These are phyloP conservation scores for Pisolithus microcarpus DNA, from an alignment of 768 basidiomycete genomes.

Conservation along the genomic window DNA sequence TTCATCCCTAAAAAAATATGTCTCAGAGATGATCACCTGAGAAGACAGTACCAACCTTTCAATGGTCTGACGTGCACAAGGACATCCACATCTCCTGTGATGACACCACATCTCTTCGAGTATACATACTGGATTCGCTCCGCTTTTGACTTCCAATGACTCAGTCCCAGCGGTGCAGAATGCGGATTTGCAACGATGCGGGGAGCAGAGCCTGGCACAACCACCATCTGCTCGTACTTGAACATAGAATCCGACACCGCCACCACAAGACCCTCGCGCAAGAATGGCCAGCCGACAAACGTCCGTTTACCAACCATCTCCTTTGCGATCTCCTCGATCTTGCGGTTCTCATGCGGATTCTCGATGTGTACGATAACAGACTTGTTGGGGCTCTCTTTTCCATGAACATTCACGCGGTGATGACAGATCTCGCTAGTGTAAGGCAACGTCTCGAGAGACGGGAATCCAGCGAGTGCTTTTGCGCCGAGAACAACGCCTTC, in stretches of 20 bases:
- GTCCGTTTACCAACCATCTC: conserved; percentile 69
- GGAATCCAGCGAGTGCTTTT: conserved; percentile 90
- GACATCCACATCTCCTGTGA: conserved; percentile 75
- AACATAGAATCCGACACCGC: conserved; percentile 82
- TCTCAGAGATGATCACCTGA: neutral
- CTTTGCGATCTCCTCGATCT: conserved; percentile 65
- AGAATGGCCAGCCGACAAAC: conserved; percentile 89
- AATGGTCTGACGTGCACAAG: conserved; percentile 82
- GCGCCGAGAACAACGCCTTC: conserved; percentile 85
- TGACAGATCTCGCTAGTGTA: conserved; percentile 67
- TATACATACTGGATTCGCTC: conserved; percentile 78
- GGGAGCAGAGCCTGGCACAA: conserved; percentile 43
- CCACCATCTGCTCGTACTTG: conserved; percentile 68
- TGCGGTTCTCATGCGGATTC: conserved; percentile 61
- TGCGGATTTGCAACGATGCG: conserved; percentile 72
- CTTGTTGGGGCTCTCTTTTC: conserved; percentile 83
- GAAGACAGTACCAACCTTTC: conserved; percentile 53
- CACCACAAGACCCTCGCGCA: conserved; percentile 85
- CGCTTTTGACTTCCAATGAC: conserved; percentile 72
- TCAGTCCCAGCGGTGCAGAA: conserved; percentile 48
- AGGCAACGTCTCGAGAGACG: conserved; percentile 86
- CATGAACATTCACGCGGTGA: conserved; percentile 92
- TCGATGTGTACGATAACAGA: conserved; percentile 87
- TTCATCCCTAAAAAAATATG: conserved; percentile 59
- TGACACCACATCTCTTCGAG: conserved; percentile 83